Base-by-base conservation (phyloP, 208 protist genomes). In the Endotrypanum monterogeii region DNA sequence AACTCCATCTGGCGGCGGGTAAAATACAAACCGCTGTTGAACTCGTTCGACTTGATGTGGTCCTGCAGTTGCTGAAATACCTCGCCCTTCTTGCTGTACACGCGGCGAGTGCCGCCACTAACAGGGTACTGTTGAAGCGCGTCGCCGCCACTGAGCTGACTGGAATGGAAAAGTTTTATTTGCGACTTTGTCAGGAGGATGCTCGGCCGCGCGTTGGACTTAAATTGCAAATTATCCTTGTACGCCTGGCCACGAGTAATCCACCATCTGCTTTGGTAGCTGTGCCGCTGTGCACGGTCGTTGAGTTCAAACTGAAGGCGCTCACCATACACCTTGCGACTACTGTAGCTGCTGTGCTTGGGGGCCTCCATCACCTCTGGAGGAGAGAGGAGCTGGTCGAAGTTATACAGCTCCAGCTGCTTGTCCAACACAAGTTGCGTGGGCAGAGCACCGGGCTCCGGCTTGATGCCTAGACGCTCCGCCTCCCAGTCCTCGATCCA, bases 401-500 rank as follows among this genome's bases (percentile, higher is more conserved):
- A 94, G 85, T 96, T 96, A 77, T 83, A 96, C 39, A 96, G 80
- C 80, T 96, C 92, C 51, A 94, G 83, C 67, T 88, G 89, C 76
- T 94, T 96, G 39, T 94, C 88, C 39, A 96, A 56, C 28, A 86
- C 30, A n/a, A 96, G 76, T 71, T 85, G 85, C 46, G 92, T 96
- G 2, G 89, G 88, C 62, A 91, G 69, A 20, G 90, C 85, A 41
- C 83, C 85, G n/a, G 73, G 65, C 83, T 94, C 88, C 14, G 89
- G 87, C 63, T 84, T 84, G 71, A 94, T 74, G 54, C 80, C 89
- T 28, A 92, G 67, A 20, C 83, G 84, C 30, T 93, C 88, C 41
- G 83, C 83, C 74, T 96, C 89, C 92, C 92, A 96, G 79, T 96
- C 92, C 80, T 96, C 92, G 35, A 96, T 83, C 90, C 92, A 96